Conservation (phyloP, 2,329 filamentous ascomycete genomes). For the Lomentospora prolificans region DNA sequence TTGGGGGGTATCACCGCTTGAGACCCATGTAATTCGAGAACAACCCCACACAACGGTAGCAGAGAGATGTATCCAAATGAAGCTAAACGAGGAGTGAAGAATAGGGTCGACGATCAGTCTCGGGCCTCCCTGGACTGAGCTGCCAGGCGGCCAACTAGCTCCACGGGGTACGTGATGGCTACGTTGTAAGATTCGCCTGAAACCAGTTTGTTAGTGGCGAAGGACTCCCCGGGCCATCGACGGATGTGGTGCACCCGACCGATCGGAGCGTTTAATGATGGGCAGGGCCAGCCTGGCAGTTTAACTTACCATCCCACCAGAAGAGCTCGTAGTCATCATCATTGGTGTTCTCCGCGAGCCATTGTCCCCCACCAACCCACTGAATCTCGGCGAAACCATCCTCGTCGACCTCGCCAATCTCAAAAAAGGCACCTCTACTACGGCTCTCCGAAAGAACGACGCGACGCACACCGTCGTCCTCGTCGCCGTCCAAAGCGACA, state of each 20-base stretch:
- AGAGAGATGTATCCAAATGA: too few relatives aligned
- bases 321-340: constrained; percentile 4
- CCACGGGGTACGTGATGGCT: not conserved
- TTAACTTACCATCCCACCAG: constrained; percentile 5
- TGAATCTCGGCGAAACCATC: constrained; percentile 1
- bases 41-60: too few relatives aligned
- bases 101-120: too few relatives aligned
- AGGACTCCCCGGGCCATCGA: not conserved
- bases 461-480: not conserved
- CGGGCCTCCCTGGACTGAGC: not conserved
- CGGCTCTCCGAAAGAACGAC: not conserved
- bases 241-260: not conserved
- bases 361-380: not conserved
- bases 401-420: not conserved
- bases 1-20: too few relatives aligned
- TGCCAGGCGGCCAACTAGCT: not conserved
- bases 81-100: too few relatives aligned
- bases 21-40: too few relatives aligned
- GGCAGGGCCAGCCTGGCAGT: too few relatives aligned
- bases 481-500: not conserved
- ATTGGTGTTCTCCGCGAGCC: not conserved
- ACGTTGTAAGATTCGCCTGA: not conserved
- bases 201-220: not conserved
- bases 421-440: not conserved
- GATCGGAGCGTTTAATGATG: too few relatives aligned